phyloP scores from a whole-genome alignment of 2,329 filamentous ascomycete genomes.

The Curvularia spicifera region DNA sequence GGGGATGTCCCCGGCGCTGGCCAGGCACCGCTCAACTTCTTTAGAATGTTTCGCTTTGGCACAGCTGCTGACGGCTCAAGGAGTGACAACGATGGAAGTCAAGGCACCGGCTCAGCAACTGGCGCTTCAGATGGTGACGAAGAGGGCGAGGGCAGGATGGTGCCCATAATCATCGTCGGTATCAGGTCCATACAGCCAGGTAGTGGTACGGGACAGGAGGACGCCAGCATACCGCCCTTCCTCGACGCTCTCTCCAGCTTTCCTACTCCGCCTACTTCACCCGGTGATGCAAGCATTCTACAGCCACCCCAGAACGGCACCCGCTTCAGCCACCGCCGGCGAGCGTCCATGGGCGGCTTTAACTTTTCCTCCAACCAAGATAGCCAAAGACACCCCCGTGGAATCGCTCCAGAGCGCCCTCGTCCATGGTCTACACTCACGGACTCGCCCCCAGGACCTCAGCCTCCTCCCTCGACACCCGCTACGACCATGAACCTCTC shows the following conservation, averaged over 20 bases:
- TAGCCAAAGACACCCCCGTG: slow-evolving; percentile 60
- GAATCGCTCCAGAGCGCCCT: slow-evolving; percentile 48
- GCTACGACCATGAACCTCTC: slow-evolving; percentile 63
- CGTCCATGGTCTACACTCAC: slow-evolving; percentile 55
- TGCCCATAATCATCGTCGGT: slow-evolving; percentile 73
- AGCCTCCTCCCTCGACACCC: slow-evolving; percentile 68
- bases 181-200: slow-evolving; percentile 68
- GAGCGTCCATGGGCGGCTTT: slow-evolving; percentile 62
- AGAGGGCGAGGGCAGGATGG: slow-evolving; percentile 63
- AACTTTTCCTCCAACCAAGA: slow-evolving; percentile 60
- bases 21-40: slow-evolving; percentile 67
- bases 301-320: slow-evolving; percentile 62
- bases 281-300: slow-evolving; percentile 58
- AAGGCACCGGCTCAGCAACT: slow-evolving; percentile 29
- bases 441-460: slow-evolving; percentile 64
- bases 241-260: slow-evolving; percentile 59
- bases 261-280: slow-evolving; percentile 53
- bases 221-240: slow-evolving; percentile 55
- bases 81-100: slow-evolving; percentile 20
- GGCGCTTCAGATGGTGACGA: slow-evolving; percentile 38
- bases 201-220: slow-evolving; percentile 53
- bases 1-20: slow-evolving; percentile 47
- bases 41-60: slow-evolving; percentile 72
- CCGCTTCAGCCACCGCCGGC: slow-evolving; percentile 60
- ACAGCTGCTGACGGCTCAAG: slow-evolving; percentile 51